Percentiles rank a stretch among this genome's conserved stretches.
phyloP scores from a whole-genome alignment of 768 basidiomycete genomes.

The Exidia glandulosa region DNA sequence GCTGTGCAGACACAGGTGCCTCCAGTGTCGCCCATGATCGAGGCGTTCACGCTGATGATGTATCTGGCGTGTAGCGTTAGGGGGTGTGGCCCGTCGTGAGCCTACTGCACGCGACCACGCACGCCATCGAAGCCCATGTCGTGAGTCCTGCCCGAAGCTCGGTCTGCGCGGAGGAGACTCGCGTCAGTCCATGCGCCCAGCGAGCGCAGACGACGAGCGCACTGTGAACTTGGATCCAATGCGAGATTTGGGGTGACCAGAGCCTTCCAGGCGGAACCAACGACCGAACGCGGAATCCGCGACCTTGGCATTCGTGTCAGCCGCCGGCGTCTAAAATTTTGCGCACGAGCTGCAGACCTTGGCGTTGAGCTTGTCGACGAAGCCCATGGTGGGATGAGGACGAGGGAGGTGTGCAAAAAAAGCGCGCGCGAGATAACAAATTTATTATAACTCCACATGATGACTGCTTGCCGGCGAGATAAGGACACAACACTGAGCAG shows the following conservation, averaged over 20 bases:
- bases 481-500: too few species aligned
- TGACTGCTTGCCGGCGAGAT: too few species aligned
- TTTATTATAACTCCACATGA: neutral
- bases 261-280: constrained; percentile 68
- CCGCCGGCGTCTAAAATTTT: neutral
- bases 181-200: neutral
- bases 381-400: constrained; percentile 19
- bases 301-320: constrained; percentile 16
- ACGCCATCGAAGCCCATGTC: constrained; percentile 52
- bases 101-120: constrained; percentile 21
- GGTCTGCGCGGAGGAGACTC: constrained; percentile 35
- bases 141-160: constrained; percentile 72
- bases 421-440: constrained; percentile 8
- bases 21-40: constrained; percentile 64
- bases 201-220: constrained; percentile 4
- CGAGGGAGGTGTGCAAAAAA: constrained; percentile 9
- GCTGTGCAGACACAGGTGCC: constrained; percentile 71
- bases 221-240: constrained; percentile 53
- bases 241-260: constrained; percentile 51
- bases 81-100: constrained; percentile 81
- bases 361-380: constrained; percentile 31
- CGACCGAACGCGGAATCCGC: constrained; percentile 37
- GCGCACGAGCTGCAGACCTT: constrained; percentile 16
- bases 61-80: constrained; percentile 40
- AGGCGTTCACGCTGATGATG: constrained; percentile 64